Evolutionary conservation across 2,329 filamentous ascomycete genomes (phyloP).

Genomic region (Dothideomycetes sp.): DNA sequence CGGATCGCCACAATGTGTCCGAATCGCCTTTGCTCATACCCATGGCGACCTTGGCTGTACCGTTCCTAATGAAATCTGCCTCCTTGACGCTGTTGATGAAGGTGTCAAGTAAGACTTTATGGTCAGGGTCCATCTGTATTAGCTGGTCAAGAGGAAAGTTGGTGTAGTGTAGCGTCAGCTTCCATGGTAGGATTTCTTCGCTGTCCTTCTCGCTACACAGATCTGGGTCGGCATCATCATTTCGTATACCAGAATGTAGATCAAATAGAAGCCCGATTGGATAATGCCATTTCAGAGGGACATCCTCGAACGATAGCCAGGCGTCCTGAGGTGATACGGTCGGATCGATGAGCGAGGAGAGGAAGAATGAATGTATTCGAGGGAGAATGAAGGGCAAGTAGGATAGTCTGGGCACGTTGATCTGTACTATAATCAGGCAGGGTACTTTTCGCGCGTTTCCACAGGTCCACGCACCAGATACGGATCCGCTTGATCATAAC

Average conservation of each 20-base stretch:
- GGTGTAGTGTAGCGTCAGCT: conserved; percentile 49
- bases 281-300: conserved; percentile 63
- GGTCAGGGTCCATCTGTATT: conserved; percentile 43
- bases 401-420: conserved; percentile 53
- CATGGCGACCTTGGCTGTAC: conserved; percentile 85
- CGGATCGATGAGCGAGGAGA: conserved; percentile 45
- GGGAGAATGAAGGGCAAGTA: conserved; percentile 58
- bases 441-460: not conserved
- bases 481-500: conserved; percentile 47
- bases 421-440: conserved; percentile 22
- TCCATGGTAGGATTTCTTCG: conserved; percentile 43
- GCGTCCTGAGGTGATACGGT: conserved; percentile 40
- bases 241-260: conserved; percentile 49
- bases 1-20: conserved; percentile 69
- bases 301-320: conserved; percentile 57
- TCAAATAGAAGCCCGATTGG: conserved; percentile 60
- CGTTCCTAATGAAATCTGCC: conserved; percentile 79
- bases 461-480: conserved; percentile 40
- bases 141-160: conserved; percentile 48
- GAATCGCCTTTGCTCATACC: conserved; percentile 75
- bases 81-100: conserved; percentile 64
- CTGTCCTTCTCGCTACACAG: too few relatives aligned
- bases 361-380: conserved; percentile 53
- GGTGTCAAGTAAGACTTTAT: conserved; percentile 49
- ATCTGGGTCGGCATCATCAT: conserved; percentile 9